Conservation (phyloP, 805 yeast genomes). For the Suhomyces prunicola region DNA sequence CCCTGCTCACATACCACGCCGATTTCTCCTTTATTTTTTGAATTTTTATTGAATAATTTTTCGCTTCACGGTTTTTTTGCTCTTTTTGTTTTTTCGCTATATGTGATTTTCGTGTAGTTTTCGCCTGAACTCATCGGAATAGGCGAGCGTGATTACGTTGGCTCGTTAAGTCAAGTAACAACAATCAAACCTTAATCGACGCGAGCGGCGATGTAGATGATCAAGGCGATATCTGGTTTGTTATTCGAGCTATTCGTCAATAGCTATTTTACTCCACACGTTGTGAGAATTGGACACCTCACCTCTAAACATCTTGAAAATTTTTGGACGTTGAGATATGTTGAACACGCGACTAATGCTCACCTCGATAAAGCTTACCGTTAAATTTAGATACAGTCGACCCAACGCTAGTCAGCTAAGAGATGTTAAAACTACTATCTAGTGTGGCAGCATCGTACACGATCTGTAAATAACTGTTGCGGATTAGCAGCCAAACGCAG, state of each 20-base stretch:
- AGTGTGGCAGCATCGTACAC: background rate
- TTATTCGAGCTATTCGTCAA: background rate
- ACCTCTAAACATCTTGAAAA: background rate
- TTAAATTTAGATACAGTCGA: background rate
- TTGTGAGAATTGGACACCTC: background rate
- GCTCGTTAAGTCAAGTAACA: background rate
- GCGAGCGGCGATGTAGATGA: background rate
- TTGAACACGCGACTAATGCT: background rate
- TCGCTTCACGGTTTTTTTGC: background rate
- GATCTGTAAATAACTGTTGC: background rate
- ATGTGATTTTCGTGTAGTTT: background rate
- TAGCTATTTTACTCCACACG: background rate
- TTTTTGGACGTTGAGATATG: background rate
- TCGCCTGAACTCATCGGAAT: background rate
- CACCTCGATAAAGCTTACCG: background rate
- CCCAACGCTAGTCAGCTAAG: background rate
- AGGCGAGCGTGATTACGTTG: background rate
- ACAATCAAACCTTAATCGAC: background rate
- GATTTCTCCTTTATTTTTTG: background rate
- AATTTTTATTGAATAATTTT: background rate
- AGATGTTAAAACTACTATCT: background rate
- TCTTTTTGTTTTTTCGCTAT: background rate
- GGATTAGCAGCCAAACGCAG: background rate
- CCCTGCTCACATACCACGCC: background rate
- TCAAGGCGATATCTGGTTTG: background rate